Evolutionary conservation across 176 grass and related monocot genomes (phyloP), one percentile per base, ranked within the genome.

Genomic region (Pontederia crassipes): DNA sequence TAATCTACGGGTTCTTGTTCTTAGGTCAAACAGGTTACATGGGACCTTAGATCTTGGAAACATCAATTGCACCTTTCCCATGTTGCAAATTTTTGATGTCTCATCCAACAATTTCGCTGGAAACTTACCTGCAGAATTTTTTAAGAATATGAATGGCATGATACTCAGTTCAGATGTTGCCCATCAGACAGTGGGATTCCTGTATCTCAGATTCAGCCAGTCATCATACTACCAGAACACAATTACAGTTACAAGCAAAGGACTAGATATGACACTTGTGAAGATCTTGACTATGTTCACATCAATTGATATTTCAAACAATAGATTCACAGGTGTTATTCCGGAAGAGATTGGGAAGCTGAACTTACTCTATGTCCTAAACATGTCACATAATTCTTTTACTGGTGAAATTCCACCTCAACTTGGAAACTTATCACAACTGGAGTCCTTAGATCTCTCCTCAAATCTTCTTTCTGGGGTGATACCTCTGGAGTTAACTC

Each of bases 371-470:
- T 3, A 17, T 57, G 45, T 71, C 66, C 76, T 84, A 2, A 85
- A 85, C 66, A 24, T 85, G 11, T 85, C 82, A 9, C 48, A 62
- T 48, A 85, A 85, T 64, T 0, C 17, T 47, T 48, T 85, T 15
- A 76, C 11, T 0, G 82, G 71, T 24, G 57, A 2, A 55, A 79
- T 85, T 13, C 76, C 82, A 61, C 24, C 59, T 27, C 17, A 52
- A 40, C 62, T 85, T 28, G 76, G 61, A 17, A 49, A 67, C 49
- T 54, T 79, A 12, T 10, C 28, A 8, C 82, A 79, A 57, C 52
- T 85, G 1, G 82, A 85, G 50, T 79, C 82, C 8, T 51, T 85
- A 17, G 82, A 85, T 59, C 54, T 85, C 11, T 79, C 75, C 10
- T 67, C 7, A 1, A 85, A 85, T 40, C 8, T 67, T n/a, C 82